Evolutionary conservation across 345 rosid species (phyloP).

Genomic region (Luvunga scandens): DNA sequence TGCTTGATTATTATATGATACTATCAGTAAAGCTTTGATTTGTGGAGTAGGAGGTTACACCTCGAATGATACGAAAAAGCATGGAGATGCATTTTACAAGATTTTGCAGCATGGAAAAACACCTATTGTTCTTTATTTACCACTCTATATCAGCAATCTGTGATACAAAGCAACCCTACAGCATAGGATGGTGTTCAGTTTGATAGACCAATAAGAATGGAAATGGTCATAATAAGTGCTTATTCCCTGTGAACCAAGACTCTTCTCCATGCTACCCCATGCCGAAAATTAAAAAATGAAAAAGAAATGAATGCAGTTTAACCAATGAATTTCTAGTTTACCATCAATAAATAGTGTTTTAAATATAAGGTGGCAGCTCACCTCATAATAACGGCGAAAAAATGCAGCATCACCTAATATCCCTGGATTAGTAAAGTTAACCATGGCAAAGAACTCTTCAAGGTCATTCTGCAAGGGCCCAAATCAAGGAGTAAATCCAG

Average conservation of each 20-base stretch:
- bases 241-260: neutral
- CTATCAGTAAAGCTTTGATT: neutral
- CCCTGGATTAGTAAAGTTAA: conserved; percentile 94
- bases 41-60: neutral
- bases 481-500: conserved; percentile 13
- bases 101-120: neutral
- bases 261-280: neutral
- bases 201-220: neutral
- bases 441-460: conserved; percentile 99
- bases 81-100: neutral
- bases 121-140: neutral
- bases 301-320: neutral
- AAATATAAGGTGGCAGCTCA: conserved; percentile 21
- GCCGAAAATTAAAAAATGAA: neutral
- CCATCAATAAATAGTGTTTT: conserved; percentile 7
- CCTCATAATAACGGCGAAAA: conserved; percentile 96
- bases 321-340: neutral
- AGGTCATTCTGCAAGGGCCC: conserved; percentile 76
- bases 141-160: neutral
- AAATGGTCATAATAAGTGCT: neutral
- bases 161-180: neutral
- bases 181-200: neutral
- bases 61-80: neutral
- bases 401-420: conserved; percentile 82
- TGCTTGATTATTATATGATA: neutral